Base-by-base conservation (phyloP, 345 rosid genomes). In the Leavenworthia alabamica region DNA sequence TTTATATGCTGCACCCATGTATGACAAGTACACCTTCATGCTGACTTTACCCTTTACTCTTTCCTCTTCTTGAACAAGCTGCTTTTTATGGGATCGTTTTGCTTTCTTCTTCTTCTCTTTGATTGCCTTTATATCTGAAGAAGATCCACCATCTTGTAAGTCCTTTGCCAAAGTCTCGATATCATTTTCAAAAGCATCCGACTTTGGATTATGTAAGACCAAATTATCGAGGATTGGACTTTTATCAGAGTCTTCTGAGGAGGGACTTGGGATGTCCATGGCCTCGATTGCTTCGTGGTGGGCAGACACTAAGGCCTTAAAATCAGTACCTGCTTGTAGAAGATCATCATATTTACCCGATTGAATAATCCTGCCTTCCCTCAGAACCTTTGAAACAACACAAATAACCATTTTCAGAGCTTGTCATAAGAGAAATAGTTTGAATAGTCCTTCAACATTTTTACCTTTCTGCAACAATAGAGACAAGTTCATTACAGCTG, bases 11-110 rank as follows among this genome's bases (percentile, higher is more conserved):
- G 96, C 97, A 16, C 85, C 92, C 97, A 93, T 93, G 69, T 93
- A 93, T 33, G 99, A 94, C 60, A 87, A 76, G 71, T 94, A 94
- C 53, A 94, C 96, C 80, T 80, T 94, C 99, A 94, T 88, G 82
- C 85, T 94, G 56, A 94, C 89, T 75, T 88, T 79, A 60, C 99
- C 99, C 61, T 90, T 83, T 55, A 87, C 92, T 73, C 99, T 79
- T 83, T 94, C 99, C 82, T 94, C 99, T 77, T 94, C 99, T 78
- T 90, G 97, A 73, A 84, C 96, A 59, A 90, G 95, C 79, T 94
- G 99, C 44, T 90, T 94, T 76, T 83, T 94, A 62, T 95, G 81
- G 9, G 89, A 68, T 2, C 95, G 90, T 70, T 94, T 94, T 13
- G 72, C 83, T 79, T 89, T 89, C 88, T 88, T 94, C 77, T 89